These are phyloP conservation scores for Lagenidium sp. DNA, from an alignment of 352 stramenopile genomes.

Conservation along the genomic window DNA sequence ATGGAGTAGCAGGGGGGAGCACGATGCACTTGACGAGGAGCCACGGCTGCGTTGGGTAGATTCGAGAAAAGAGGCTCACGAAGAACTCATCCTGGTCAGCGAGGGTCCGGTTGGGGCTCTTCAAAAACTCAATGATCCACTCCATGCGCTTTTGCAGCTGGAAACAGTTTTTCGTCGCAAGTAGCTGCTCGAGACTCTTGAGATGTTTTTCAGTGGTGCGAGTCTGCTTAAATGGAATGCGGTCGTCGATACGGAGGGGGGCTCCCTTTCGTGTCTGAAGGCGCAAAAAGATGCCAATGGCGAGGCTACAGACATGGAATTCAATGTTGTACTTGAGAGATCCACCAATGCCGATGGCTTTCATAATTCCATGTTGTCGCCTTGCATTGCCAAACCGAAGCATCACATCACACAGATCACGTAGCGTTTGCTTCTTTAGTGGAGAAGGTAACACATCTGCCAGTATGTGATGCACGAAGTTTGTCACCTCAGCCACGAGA, in stretches of 20 bases:
- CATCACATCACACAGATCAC: conserved; percentile 51
- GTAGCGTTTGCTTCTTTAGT: conserved; percentile 76
- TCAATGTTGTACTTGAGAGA: conserved; percentile 68
- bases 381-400: conserved; percentile 55
- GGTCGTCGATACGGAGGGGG: conserved; percentile 58
- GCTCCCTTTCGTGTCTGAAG: conserved; percentile 67
- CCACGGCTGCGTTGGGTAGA: conserved; percentile 76
- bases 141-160: conserved; percentile 66
- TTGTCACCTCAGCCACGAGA: conserved; percentile 61
- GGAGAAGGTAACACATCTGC: conserved; percentile 40
- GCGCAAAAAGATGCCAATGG: conserved; percentile 65
- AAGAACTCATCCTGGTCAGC: conserved; percentile 84
- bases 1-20: no score
- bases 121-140: conserved; percentile 58
- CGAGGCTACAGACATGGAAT: conserved; percentile 71
- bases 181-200: conserved; percentile 51
- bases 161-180: conserved; percentile 75
- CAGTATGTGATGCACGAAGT: conserved; percentile 58
- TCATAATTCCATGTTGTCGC: conserved; percentile 79
- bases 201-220: conserved; percentile 77
- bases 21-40: conserved; percentile 66
- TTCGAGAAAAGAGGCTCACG: conserved; percentile 72
- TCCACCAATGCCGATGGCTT: conserved; percentile 70
- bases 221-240: conserved; percentile 72
- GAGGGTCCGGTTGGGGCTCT: conserved; percentile 54